Base-by-base conservation (phyloP, 2,329 filamentous ascomycete genomes). In the Fusarium subglutinans region DNA sequence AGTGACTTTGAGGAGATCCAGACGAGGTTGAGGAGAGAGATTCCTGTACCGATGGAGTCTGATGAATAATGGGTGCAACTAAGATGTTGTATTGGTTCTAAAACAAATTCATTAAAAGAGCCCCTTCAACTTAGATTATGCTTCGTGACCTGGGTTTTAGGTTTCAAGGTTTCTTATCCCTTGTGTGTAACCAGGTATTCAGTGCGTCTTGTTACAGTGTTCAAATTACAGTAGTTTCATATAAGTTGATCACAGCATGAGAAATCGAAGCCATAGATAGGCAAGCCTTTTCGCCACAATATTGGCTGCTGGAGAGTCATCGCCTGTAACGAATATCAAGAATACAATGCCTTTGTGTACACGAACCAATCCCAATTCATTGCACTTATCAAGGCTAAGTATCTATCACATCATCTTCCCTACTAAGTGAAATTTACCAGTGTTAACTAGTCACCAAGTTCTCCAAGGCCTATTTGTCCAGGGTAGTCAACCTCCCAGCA, bases 1-100 rank as follows among this genome's bases (percentile, higher is more conserved):
- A 84, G 84, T 60, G 88, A 93, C 73, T 96, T 92, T 79, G 84
- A 93, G 53, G 91, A 94, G 80, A 93, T 97, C 69, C 82, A 82
- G 48, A 80, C 79, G 60, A 80, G 86, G 40, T 70, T 89, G 70
- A 82, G 84, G 75, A 82, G 87, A 24, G 80, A 69, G 44, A 76
- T 88, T 59, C 86, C 86, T 1, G 80, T 86, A 60, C 82, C 84
- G 5, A 80, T 75, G 28, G 68, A 58, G 22, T 70, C 79, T 6
- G 79, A 80, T 53, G 47, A 24, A 13, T 67, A 63, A 15, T 33
- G 28, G 24, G 8, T 28, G 26, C 22, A 37, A 48, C 18, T 22
- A 22, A 47, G 40, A 47, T 10, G 17, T 26, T 57, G 8, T 18
- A 20, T 13, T 57, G 13, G 15, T 18, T 48, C 8, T 24, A 13